Conservation (phyloP, 768 basidiomycete genomes). For the Tricholoma sp. region DNA sequence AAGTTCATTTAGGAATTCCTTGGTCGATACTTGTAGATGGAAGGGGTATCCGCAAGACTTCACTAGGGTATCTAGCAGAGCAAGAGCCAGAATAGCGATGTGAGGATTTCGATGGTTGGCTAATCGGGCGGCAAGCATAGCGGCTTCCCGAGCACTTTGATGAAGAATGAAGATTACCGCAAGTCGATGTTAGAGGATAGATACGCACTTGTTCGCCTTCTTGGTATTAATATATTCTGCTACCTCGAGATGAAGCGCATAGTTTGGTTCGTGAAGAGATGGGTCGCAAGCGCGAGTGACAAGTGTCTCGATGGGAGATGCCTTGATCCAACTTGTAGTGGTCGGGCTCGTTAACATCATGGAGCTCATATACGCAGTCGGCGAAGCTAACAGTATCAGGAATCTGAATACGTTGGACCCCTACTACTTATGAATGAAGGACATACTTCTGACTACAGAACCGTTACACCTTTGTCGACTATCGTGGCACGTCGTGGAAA, state of each 20-base stretch:
- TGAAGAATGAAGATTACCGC: slow-evolving; percentile 3
- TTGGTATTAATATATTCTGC: slow-evolving; percentile 91
- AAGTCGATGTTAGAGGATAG: neutral
- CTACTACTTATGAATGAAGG: neutral
- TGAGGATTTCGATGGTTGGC: slow-evolving; percentile 94
- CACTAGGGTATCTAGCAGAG: slow-evolving; percentile 87
- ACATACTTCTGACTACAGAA: neutral
- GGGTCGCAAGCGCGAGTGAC: slow-evolving; percentile 86
- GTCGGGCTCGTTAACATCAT: slow-evolving; percentile 49
- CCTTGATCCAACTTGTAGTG: slow-evolving; percentile 44
- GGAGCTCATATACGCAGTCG: neutral
- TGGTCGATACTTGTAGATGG: slow-evolving; percentile 94
- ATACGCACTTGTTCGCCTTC: slow-evolving; percentile 88
- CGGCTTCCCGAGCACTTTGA: slow-evolving; percentile 82
- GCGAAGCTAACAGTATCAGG: neutral
- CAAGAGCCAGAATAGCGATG: slow-evolving; percentile 79
- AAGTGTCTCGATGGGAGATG: slow-evolving; percentile 65
- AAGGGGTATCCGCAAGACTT: slow-evolving; percentile 96
- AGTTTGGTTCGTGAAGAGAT: slow-evolving; percentile 82
- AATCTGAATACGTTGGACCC: neutral
- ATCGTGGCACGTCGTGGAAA: neutral
- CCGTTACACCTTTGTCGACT: neutral
- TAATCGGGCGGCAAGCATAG: slow-evolving; percentile 76
- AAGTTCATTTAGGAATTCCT: slow-evolving; percentile 97
- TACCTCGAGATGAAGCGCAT: slow-evolving; percentile 87